A percentile compares a stretch with the other conserved stretches of the same genome.
These are phyloP conservation scores for Trichosporon inkin DNA, from an alignment of 1,284 basidiomycete species.

Conservation along the genomic window DNA sequence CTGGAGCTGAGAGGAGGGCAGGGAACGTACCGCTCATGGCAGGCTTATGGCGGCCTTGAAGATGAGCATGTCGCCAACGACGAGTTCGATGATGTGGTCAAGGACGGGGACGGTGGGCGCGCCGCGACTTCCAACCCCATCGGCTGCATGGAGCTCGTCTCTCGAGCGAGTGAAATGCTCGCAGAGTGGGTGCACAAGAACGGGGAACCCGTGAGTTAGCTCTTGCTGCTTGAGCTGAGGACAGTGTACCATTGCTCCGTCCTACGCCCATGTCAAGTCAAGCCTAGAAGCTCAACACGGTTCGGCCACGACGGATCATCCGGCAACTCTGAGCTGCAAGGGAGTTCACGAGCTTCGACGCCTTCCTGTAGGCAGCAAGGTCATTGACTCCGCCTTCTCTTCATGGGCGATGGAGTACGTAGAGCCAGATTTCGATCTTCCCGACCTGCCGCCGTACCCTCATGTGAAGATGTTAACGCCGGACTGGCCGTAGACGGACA, in stretches of 20 bases:
- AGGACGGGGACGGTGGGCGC: not conserved
- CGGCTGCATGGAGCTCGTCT: not conserved
- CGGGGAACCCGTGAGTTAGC: not conserved
- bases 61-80: not conserved
- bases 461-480: not conserved
- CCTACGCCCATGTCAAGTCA: not conserved
- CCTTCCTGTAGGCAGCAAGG: not conserved
- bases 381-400: not conserved
- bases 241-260: not conserved
- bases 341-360: not conserved
- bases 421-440: constrained; percentile 4
- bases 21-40: not conserved
- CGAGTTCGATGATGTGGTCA: not conserved
- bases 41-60: not conserved
- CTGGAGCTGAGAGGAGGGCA: not conserved
- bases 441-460: constrained; percentile 2
- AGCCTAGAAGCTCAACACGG: not conserved
- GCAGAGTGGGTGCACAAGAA: not conserved
- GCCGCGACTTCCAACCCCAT: not conserved
- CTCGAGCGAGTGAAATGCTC: not conserved
- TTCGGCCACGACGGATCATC: not conserved
- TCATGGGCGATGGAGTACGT: not conserved
- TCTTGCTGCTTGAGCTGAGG: not conserved
- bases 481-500: not conserved
- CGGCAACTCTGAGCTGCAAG: not conserved